Evolutionary conservation across 495 filamentous ascomycete genomes (phyloP).

Genomic region (Glutinoglossum americanum): DNA sequence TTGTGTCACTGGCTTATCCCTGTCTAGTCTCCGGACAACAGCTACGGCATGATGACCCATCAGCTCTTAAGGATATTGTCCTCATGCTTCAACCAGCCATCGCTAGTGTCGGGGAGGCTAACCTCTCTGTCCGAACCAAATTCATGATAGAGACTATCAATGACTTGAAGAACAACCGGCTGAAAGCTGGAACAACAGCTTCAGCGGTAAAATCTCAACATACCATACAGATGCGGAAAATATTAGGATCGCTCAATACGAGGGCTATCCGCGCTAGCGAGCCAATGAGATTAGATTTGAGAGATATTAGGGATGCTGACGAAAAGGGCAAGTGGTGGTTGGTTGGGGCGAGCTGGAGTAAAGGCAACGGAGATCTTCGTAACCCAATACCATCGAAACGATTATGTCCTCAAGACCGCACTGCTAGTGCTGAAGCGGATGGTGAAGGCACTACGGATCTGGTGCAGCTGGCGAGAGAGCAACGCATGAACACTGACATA

Average conservation of each 20-base stretch:
- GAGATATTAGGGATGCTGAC: conserved; percentile 59
- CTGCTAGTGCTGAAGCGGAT: conserved; percentile 16
- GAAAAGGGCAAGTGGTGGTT: conserved; percentile 97
- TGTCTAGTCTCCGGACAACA: conserved; percentile 43
- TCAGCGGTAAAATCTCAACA: conserved; percentile 51
- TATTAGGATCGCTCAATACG: conserved; percentile 49
- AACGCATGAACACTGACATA: conserved; percentile 88
- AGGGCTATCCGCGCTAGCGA: conserved; percentile 49
- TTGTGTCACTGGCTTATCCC: not conserved
- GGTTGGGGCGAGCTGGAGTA: conserved; percentile 74
- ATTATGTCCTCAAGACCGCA: conserved; percentile 11
- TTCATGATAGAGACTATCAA: conserved; percentile 98
- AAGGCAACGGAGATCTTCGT: conserved; percentile 14
- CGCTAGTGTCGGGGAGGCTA: conserved; percentile 38
- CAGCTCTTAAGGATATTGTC: conserved; percentile 80
- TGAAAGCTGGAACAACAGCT: conserved; percentile 45
- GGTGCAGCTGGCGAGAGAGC: conserved; percentile 50
- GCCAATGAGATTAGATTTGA: conserved; percentile 57
- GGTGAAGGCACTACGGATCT: conserved; percentile 39
- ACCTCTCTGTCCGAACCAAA: conserved; percentile 69
- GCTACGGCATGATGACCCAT: conserved; percentile 75
- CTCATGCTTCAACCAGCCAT: conserved; percentile 52
- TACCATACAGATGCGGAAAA: conserved; percentile 65
- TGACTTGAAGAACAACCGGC: conserved; percentile 78
- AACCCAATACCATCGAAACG: not conserved